A percentile compares a stretch with the other conserved stretches of the same genome.
These are phyloP conservation scores for Tricholoma sp. DNA, from an alignment of 768 basidiomycete genomes.

Conservation along the genomic window DNA sequence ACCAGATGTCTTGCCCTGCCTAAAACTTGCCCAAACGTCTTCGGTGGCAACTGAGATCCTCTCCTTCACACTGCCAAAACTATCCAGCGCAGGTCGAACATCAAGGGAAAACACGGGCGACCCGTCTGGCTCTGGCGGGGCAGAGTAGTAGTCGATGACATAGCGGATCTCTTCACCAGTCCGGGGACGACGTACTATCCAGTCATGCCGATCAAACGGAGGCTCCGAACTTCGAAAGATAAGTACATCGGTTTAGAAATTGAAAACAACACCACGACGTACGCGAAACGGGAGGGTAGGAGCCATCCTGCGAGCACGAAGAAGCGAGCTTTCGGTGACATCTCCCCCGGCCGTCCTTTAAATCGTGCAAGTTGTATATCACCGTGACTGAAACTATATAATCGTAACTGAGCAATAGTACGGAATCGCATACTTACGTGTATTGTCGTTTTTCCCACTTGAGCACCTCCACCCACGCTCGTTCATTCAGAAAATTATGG, in stretches of 20 bases:
- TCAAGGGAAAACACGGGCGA: constrained; percentile 94
- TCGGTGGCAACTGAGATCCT: constrained; percentile 66
- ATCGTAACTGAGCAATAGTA: background rate
- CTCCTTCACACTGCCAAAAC: constrained; percentile 67
- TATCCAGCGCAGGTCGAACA: constrained; percentile 92
- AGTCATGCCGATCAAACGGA: constrained; percentile 98
- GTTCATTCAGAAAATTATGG: constrained; percentile 96
- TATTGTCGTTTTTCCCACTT: constrained; percentile 80
- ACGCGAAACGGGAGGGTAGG: constrained; percentile 89
- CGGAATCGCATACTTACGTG: constrained; percentile 38
- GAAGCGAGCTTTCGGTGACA: constrained; percentile 91
- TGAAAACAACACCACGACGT: constrained; percentile 21
- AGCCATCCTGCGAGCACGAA: constrained; percentile 86
- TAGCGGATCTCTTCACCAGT: constrained; percentile 86
- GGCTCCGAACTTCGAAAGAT: constrained; percentile 62
- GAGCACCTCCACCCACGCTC: constrained; percentile 92
- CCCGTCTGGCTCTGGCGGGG: constrained; percentile 83
- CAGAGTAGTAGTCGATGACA: constrained; percentile 98
- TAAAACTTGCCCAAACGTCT: constrained; percentile 55
- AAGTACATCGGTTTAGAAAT: background rate
- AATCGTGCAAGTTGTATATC: constrained; percentile 77
- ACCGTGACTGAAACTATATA: constrained; percentile 42
- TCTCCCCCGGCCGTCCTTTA: constrained; percentile 84
- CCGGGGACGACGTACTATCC: constrained; percentile 80
- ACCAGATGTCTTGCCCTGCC: constrained; percentile 28